phyloP scores from a whole-genome alignment of 176 grass and related monocot species.

The Carex scoparia region DNA sequence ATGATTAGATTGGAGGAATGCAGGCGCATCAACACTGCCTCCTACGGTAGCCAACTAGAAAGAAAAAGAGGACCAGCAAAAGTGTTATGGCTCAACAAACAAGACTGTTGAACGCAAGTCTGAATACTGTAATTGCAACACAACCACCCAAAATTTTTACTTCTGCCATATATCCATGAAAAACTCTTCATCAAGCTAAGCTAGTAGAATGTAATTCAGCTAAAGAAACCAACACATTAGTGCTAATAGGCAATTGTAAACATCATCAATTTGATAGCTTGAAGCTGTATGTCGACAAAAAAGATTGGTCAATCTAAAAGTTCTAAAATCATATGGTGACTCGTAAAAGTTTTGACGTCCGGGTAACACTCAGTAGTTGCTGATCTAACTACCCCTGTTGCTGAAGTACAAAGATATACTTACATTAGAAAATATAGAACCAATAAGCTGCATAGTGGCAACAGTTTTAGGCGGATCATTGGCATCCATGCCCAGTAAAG shows the following conservation, averaged over 20 bases:
- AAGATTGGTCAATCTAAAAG: not conserved
- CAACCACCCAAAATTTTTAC: not conserved
- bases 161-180: not conserved
- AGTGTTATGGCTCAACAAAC: slow-evolving; percentile 11
- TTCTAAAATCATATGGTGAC: not conserved
- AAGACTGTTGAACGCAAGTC: not conserved
- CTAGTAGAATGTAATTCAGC: not conserved
- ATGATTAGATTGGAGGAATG: slow-evolving; percentile 58
- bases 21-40: slow-evolving; percentile 40
- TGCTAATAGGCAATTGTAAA: slow-evolving; percentile 25
- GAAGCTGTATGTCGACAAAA: not conserved
- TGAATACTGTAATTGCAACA: not conserved
- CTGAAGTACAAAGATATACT: slow-evolving; percentile 32
- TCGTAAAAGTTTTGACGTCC: not conserved
- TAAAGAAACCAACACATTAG: slow-evolving; percentile 18
- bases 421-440: slow-evolving; percentile 95
- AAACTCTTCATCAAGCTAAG: slow-evolving; percentile 5
- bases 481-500: slow-evolving; percentile 97
- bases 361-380: slow-evolving; percentile 14
- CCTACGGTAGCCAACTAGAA: slow-evolving; percentile 69
- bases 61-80: not conserved
- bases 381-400: not conserved
- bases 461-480: slow-evolving; percentile 97
- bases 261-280: not conserved
- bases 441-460: slow-evolving; percentile 90